Base-by-base conservation (phyloP, 129 eudicot genomes). In the Artemisia annua region DNA sequence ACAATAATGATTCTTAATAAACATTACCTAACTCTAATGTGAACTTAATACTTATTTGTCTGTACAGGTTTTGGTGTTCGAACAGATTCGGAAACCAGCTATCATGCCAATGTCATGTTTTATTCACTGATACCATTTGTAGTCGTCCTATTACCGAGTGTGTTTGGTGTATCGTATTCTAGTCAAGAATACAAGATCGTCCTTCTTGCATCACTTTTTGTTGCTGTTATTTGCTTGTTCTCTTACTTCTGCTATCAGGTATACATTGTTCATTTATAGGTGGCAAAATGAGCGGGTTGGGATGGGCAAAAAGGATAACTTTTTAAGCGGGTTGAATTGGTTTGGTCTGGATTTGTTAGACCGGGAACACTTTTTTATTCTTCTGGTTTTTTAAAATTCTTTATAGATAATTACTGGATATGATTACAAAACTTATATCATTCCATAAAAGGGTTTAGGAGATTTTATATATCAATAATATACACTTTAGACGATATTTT, bases 121-220 rank as follows among this genome's bases (percentile, higher is more conserved):
- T 68, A 76, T 50, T 88, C 95, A 17, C 82, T 85, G 54, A 65
- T 88, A n/a, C 91, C 95, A 5, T 83, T 88, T 53, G 20, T 81
- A 11, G 69, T 88, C 67, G 78, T 88, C 74, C 81, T 83, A 61
- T 14, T 85, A 58, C 95, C 91, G 1, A 78, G 54, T 51, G 64
- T 80, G 19, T 56, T 88, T 64, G 60, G 53, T 50, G 57, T 74
- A 58, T 74, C 91, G 18, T 76, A 53, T 65, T 50, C 67, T 14
- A 70, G 75, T 70, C 65, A 57, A 35, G 78, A 70, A 24, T 79
- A 79, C 70, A 68, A 59, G 53, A 59, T 44, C 30, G 69, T 75
- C 32, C n/a, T 87, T 52, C 63, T 54, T 15, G 49, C 78, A n/a
- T 66, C 85, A 20, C 88, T 88, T 67, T 7, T 59, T 28, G 67